Base-by-base conservation (phyloP, 192 early-diverging fungal genomes). In the Coemansia sp. region DNA sequence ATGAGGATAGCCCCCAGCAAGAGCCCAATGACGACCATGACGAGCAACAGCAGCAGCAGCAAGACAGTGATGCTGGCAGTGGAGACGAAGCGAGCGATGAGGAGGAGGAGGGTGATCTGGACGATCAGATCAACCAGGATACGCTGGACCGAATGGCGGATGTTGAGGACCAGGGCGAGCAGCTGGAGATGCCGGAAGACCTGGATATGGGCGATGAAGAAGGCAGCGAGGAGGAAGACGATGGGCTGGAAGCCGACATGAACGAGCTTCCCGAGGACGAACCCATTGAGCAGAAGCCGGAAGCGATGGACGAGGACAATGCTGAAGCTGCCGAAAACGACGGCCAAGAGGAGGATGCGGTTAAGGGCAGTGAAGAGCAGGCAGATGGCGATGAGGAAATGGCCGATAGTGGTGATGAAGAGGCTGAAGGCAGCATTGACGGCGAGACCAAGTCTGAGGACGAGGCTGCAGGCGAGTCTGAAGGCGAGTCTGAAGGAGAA, bases 111-210 rank as follows among this genome's bases (percentile, higher is more conserved):
- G 69, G 70, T 17, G 81, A 82, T 5, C 64, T 79, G 8, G 75
- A 77, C 23, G 81, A 75, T 17, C 73, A 72, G 48, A 70, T 82
- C 66, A 66, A 71, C 61, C 51, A 68, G 44, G 76, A 71, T 34
- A 72, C 66, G 20, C 60, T 68, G 38, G 67, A 71, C 58, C 79
- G 66, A 21, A 76, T 72, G 73, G 69, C 73, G 6, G 80, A 57
- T 31, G 66, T 81, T n/a, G 76, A 80, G 15, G 76, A 81, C 11
- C 74, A 76, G 30, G 75, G 54, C 44, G 78, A 84, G 56, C 84
- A 86, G 61, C 45, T 82, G 14, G 75, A 81, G 20, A 64, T 81
- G 57, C 79, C 74, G 11, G 85, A 85, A n/a, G 75, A 81, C 31
- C 73, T 82, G 50, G 79, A 81, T 26, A 76, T 84, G 62, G 83